These are phyloP conservation scores for Casuarina glauca DNA, from an alignment of 306 rosid species.

Conservation along the genomic window DNA sequence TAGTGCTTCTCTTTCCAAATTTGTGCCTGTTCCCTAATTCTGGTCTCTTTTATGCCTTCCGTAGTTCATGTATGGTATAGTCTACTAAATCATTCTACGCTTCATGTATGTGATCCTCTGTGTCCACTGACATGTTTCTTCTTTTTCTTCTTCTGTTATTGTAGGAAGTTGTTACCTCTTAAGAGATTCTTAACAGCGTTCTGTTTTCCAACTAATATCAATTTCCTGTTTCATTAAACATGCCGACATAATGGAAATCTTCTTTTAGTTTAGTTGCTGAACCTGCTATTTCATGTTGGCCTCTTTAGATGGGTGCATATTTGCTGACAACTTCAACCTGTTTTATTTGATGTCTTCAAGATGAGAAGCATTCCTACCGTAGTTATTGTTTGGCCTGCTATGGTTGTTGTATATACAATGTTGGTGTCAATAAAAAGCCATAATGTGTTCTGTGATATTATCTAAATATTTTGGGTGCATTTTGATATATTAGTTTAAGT, in stretches of 20 bases:
- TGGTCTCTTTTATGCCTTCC: neutral
- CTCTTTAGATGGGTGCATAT: neutral
- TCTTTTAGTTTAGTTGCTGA: neutral
- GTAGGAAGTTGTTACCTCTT: neutral
- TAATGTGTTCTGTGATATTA: neutral
- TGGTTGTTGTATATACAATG: neutral
- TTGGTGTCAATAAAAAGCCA: neutral
- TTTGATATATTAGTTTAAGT: slow-evolving; percentile 7
- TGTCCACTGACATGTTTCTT: neutral
- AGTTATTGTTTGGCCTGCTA: neutral
- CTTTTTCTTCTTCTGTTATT: neutral
- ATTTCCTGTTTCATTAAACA: neutral
- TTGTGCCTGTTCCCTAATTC: neutral
- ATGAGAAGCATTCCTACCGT: neutral
- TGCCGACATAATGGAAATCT: neutral
- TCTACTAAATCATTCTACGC: neutral
- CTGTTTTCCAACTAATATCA: neutral
- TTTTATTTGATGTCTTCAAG: neutral
- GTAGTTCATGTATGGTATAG: neutral
- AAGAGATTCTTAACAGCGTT: neutral
- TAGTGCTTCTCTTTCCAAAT: neutral
- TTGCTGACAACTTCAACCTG: neutral
- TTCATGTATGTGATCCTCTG: neutral
- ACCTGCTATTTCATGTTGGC: neutral
- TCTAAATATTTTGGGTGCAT: neutral